Percentiles rank a stretch among this genome's conserved stretches.
Evolutionary conservation across 306 rosid species (phyloP).

Genomic region (Citrullus colocynthis): DNA sequence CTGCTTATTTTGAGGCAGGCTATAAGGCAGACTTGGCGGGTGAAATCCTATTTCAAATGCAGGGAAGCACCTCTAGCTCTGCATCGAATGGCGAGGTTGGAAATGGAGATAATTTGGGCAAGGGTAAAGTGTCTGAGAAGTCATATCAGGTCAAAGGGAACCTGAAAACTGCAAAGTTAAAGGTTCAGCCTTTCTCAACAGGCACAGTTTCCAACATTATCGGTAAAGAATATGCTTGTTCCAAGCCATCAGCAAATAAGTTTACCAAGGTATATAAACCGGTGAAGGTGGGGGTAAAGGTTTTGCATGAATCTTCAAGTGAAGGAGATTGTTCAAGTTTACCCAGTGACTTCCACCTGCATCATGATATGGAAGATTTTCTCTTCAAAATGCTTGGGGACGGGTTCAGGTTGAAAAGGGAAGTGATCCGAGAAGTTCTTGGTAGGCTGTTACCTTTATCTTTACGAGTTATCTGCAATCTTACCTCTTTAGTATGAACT

Average conservation of each 20-base stretch:
- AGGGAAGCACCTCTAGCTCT: conserved; percentile 23
- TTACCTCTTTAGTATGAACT: background rate
- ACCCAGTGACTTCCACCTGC: conserved; percentile 21
- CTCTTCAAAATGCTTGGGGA: conserved; percentile 68
- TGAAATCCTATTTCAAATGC: conserved; percentile 39
- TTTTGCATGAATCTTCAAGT: conserved; percentile 33
- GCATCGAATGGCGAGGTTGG: conserved; percentile 16
- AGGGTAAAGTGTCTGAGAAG: conserved; percentile 14
- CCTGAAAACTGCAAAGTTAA: conserved; percentile 16
- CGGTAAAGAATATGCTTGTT: conserved; percentile 37
- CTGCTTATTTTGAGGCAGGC: conserved; percentile 62
- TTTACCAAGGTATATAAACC: conserved; percentile 25
- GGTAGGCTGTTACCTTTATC: conserved; percentile 29
- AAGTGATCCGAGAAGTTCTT: conserved; percentile 53
- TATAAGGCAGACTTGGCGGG: conserved; percentile 45
- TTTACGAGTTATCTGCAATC: background rate
- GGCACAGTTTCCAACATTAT: conserved; percentile 58
- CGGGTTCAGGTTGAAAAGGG: conserved; percentile 59
- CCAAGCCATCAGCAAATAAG: conserved; percentile 25
- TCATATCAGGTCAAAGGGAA: conserved; percentile 21
- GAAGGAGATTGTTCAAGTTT: conserved; percentile 19
- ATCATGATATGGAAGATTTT: conserved; percentile 63
- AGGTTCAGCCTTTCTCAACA: conserved; percentile 34
- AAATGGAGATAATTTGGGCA: conserved; percentile 18
- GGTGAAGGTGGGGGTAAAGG: conserved; percentile 32